Base-by-base conservation (phyloP, 1,139 yeast genomes). In the Taphrina wiesneri region DNA sequence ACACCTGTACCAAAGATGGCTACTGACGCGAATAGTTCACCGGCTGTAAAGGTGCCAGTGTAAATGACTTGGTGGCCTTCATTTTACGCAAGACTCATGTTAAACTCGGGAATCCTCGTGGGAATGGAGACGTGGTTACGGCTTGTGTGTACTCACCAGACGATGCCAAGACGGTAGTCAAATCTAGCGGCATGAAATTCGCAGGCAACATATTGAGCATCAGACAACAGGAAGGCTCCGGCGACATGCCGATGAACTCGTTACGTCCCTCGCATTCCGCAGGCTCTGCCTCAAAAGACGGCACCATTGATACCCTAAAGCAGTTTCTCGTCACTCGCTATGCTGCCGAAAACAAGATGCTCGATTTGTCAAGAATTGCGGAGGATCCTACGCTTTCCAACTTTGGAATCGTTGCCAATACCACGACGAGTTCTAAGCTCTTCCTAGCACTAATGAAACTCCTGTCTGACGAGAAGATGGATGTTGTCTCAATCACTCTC, bases 361-460 rank as follows among this genome's bases (percentile, higher is more conserved):
- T 93, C 67, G 89, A 92, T 73, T 79, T 93, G 65, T 81, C 87
- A n/a, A 79, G 79, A 64, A 84, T 91, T 73, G 82, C 83, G 68
- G 82, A 82, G 63, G 98, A 93, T 74, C 86, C 84, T 32, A 80
- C 77, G 17, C 79, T 93, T 57, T 77, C 77, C 21, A 78, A 82
- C 19, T 82, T 82, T 69, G 96, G 97, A 0, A 79, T 90, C 66
- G 85, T 91, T 71, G 82, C 84, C 25, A 79, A 83, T 19, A 78
- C 85, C 0, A 75, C 81, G 3, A 81, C 85, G 15, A 63, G 56
- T 25, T 92, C 75, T 6, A 67, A 67, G 46, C 86, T 92, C 82
- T 91, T 93, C 76, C 89, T 92, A 2, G 99, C 99, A 0, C 78
- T 93, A 70, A 86, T 93, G 90, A 90, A 88, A 74, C 78, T 95